A percentile compares a stretch with the other conserved stretches of the same genome.
These are phyloP conservation scores for Entelexis paramagnoliae DNA, from an alignment of 1,139 yeast genomes.

Conservation along the genomic window DNA sequence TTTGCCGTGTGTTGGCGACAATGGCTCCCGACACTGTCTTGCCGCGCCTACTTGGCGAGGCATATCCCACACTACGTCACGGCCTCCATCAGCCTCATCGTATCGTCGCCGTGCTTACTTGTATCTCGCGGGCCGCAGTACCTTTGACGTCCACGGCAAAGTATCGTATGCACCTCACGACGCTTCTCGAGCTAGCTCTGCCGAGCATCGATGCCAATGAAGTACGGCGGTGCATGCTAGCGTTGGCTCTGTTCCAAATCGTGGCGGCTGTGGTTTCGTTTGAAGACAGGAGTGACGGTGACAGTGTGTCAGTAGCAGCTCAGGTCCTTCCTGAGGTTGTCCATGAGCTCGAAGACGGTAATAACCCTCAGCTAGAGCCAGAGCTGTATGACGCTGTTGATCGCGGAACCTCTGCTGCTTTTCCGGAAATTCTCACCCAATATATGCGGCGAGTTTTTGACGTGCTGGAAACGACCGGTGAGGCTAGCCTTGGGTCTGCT, in stretches of 20 bases:
- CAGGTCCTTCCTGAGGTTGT: slow-evolving; percentile 53
- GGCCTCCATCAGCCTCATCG: slow-evolving; percentile 69
- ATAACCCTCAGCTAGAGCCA: not conserved
- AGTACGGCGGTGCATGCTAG: slow-evolving; percentile 56
- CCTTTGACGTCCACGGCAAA: slow-evolving; percentile 55
- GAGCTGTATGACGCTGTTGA: slow-evolving; percentile 35
- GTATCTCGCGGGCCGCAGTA: slow-evolving; percentile 56
- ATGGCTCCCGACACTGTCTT: slow-evolving; percentile 52
- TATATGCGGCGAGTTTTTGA: slow-evolving; percentile 53
- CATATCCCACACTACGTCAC: slow-evolving; percentile 72
- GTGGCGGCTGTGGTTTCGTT: slow-evolving; percentile 68
- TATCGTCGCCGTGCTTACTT: slow-evolving; percentile 60
- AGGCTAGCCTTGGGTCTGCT: slow-evolving; percentile 15
- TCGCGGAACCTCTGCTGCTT: slow-evolving; percentile 62
- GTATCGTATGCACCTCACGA: slow-evolving; percentile 68
- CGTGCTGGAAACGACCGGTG: slow-evolving; percentile 46
- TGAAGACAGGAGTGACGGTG: slow-evolving; percentile 26
- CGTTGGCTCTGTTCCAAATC: slow-evolving; percentile 61
- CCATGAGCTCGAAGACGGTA: slow-evolving; percentile 27
- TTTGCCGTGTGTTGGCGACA: slow-evolving; percentile 55
- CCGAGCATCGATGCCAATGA: slow-evolving; percentile 90
- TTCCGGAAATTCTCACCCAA: slow-evolving; percentile 48
- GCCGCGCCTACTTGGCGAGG: slow-evolving; percentile 58
- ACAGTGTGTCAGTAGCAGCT: slow-evolving; percentile 46
- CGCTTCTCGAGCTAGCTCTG: slow-evolving; percentile 56